phyloP scores from a whole-genome alignment of 2,329 filamentous ascomycete genomes.

The Colletotrichum costaricense region DNA sequence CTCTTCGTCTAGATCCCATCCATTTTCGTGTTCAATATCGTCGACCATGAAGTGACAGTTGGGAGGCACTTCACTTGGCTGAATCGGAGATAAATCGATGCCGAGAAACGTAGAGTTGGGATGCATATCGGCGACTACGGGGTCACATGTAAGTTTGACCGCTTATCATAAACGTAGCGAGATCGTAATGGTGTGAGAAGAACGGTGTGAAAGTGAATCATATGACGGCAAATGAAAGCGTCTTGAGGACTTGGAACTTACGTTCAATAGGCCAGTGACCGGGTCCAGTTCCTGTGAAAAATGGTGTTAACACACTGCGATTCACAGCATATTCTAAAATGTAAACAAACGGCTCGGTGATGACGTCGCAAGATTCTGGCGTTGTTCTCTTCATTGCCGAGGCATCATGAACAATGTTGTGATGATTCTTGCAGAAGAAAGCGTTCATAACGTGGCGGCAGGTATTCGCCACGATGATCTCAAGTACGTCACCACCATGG shows the following conservation, averaged over 20 bases:
- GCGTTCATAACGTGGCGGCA: neutral
- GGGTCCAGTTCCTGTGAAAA: conserved; percentile 57
- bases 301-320: conserved; percentile 31
- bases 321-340: neutral
- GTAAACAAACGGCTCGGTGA: neutral
- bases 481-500: neutral
- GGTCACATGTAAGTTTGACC: conserved; percentile 29
- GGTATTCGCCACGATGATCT: neutral
- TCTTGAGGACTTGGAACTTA: conserved; percentile 45
- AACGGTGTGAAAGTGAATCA: neutral
- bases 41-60: conserved; percentile 65
- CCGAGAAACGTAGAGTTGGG: conserved; percentile 57
- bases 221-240: neutral
- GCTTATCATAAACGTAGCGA: neutral
- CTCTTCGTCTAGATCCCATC: conserved; percentile 59
- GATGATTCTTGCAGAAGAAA: neutral
- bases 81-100: conserved; percentile 64
- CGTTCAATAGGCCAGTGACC: conserved; percentile 63
- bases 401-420: neutral
- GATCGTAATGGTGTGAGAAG: too few species aligned
- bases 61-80: conserved; percentile 61
- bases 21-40: conserved; percentile 62
- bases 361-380: neutral
- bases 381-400: neutral
- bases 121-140: conserved; percentile 59